These are phyloP conservation scores for Teunomyces pallodes DNA, from an alignment of 805 yeast genomes.

Conservation along the genomic window DNA sequence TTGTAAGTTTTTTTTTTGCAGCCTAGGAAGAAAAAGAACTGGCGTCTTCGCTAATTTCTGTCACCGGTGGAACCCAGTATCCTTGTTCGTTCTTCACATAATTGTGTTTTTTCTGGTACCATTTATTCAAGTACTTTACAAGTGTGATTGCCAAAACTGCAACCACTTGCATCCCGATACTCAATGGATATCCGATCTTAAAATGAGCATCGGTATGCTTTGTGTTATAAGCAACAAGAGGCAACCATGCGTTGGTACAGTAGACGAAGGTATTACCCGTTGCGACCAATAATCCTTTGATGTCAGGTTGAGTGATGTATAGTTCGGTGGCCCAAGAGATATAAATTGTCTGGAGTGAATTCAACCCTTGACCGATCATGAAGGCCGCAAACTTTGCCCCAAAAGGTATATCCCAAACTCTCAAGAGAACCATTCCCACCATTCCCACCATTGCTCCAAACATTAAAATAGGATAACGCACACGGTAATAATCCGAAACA, in stretches of 20 bases:
- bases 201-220: conserved; percentile 1
- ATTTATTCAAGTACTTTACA: neutral
- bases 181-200: conserved; percentile 1
- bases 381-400: conserved; percentile 1
- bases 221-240: conserved; percentile 1
- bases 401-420: conserved; percentile 2
- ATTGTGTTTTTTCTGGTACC: neutral
- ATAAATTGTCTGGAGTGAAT: neutral
- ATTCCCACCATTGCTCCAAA: conserved; percentile 1
- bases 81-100: neutral
- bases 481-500: neutral
- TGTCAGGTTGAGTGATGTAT: neutral
- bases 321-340: conserved; percentile 3
- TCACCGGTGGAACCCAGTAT: neutral
- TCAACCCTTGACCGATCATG: conserved; percentile 3
- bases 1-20: neutral
- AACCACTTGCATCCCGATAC: conserved; percentile 2
- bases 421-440: neutral
- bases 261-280: conserved; percentile 2
- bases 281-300: conserved; percentile 2
- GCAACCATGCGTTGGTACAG: conserved; percentile 3
- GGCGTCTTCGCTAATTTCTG: neutral
- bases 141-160: conserved; percentile 1
- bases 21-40: neutral
- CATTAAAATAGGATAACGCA: neutral